phyloP scores from a whole-genome alignment of 2,329 filamentous ascomycete species.

The Gaeumannomyces sp. region DNA sequence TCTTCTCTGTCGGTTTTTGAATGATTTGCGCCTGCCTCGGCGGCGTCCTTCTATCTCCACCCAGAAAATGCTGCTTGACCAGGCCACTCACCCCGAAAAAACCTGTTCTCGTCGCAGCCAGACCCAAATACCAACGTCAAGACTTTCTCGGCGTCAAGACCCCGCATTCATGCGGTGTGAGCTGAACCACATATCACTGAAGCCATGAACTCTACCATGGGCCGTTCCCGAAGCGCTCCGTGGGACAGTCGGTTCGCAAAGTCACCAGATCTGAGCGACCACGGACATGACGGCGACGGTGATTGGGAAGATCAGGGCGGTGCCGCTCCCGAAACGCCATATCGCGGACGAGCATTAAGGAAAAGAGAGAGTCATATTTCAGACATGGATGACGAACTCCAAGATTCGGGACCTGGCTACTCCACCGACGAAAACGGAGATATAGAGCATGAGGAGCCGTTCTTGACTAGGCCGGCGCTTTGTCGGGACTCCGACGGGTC shows the following conservation, averaged over 20 bases:
- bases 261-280: not conserved
- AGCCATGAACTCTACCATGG: not conserved
- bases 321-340: not conserved
- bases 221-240: not conserved
- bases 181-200: not conserved
- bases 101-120: not conserved
- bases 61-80: not conserved
- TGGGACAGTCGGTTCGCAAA: not conserved
- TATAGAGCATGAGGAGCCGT: not conserved
- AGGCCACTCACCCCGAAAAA: not conserved
- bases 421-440: not conserved
- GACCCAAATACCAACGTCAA: not conserved
- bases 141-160: not conserved
- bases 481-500: not conserved
- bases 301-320: not conserved
- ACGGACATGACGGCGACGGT: not conserved
- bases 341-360: not conserved
- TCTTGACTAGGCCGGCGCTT: not conserved
- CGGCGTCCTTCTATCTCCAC: not conserved
- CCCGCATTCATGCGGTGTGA: not conserved
- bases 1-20: not conserved
- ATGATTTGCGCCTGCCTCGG: not conserved
- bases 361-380: not conserved
- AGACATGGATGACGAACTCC: not conserved
- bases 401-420: not conserved